Conservation (phyloP, 306 rosid species). For the Vigna nakashimae region DNA sequence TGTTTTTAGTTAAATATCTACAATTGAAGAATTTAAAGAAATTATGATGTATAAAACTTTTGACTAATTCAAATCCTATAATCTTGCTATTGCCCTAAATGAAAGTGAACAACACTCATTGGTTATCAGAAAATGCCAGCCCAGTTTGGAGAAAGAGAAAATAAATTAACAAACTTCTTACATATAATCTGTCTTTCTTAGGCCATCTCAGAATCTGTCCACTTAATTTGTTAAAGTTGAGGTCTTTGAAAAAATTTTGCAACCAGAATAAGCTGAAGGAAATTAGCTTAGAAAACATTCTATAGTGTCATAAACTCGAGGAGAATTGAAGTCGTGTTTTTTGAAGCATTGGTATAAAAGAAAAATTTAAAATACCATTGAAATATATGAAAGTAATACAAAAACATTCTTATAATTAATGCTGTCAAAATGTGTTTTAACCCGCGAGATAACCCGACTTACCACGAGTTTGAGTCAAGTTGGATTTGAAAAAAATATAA, state of each 20-base stretch:
- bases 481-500: no score
- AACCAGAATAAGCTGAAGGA: no score
- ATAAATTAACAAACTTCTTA: conserved; percentile 42
- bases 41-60: neutral
- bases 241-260: conserved; percentile 62
- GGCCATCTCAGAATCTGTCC: conserved; percentile 50
- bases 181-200: conserved; percentile 46
- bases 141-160: no score
- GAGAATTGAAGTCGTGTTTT: no score
- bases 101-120: no score
- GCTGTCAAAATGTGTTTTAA: no score
- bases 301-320: no score
- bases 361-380: neutral
- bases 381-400: neutral
- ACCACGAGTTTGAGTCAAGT: no score
- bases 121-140: no score
- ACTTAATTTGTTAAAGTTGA: conserved; percentile 75
- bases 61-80: neutral
- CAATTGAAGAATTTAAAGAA: conserved; percentile 14
- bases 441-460: no score
- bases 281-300: neutral
- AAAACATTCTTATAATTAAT: no score
- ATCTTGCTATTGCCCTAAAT: no score
- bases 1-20: conserved; percentile 80
- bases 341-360: neutral